These are phyloP conservation scores for Acanthamoeba healyi DNA, from an alignment of 208 protist genomes.

Conservation along the genomic window DNA sequence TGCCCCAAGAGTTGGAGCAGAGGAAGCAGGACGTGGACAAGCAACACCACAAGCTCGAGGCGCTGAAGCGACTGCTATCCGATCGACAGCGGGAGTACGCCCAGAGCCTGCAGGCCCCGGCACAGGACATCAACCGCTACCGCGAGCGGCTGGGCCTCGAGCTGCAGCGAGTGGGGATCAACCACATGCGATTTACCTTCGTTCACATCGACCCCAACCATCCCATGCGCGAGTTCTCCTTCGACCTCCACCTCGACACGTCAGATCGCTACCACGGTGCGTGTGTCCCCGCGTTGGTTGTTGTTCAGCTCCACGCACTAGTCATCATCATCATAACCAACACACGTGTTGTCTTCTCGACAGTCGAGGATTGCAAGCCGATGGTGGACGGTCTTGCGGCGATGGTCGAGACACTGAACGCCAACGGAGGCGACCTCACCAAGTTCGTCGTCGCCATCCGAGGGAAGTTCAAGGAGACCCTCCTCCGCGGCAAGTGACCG, in stretches of 20 bases:
- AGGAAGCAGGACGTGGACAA: neutral
- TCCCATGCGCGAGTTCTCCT: conserved; percentile 12
- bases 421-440: neutral
- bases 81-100: conserved; percentile 5
- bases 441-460: conserved; percentile 16
- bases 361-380: conserved; percentile 37
- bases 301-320: neutral
- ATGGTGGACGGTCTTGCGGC: neutral
- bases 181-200: conserved; percentile 37
- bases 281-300: neutral
- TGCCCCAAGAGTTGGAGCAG: conserved; percentile 15
- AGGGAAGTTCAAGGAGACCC: neutral
- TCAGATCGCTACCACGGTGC: conserved; percentile 11
- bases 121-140: neutral
- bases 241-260: conserved; percentile 31
- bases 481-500: neutral
- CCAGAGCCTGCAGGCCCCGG: conserved; percentile 4
- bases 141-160: conserved; percentile 11
- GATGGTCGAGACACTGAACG: conserved; percentile 2
- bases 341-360: neutral
- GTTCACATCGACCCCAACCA: conserved; percentile 26
- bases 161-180: conserved; percentile 1
- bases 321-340: neutral
- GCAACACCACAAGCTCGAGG: conserved; percentile 16
- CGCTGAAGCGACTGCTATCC: neutral